Percentiles rank a stretch among this genome's conserved stretches.
These are phyloP conservation scores for Chimonanthus salicifolius DNA, from an alignment of 164 flowering plant species.

Conservation along the genomic window DNA sequence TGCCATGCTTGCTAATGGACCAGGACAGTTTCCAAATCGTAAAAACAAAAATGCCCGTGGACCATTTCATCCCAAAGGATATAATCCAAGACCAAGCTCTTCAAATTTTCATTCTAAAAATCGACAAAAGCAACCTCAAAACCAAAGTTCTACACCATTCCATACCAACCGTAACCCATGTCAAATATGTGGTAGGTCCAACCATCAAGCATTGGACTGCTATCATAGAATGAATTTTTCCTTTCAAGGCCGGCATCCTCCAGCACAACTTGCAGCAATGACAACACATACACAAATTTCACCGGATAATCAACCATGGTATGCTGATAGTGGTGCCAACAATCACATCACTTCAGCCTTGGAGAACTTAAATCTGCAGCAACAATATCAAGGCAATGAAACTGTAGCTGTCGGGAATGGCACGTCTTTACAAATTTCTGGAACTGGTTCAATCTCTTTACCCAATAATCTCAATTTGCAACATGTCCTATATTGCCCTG, in stretches of 20 bases:
- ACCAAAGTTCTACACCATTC: too few relatives aligned
- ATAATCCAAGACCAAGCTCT: too few relatives aligned
- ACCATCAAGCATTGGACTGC: background rate
- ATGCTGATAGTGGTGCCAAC: background rate
- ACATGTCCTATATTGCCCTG: background rate
- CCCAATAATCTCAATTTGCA: background rate
- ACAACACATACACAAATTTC: background rate
- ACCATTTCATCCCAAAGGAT: too few relatives aligned
- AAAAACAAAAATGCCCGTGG: too few relatives aligned
- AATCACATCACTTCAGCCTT: background rate
- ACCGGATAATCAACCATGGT: background rate
- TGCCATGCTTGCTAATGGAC: too few relatives aligned
- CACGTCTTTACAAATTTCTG: background rate
- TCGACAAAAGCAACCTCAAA: too few relatives aligned
- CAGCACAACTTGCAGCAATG: slow-evolving; percentile 5
- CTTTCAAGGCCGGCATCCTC: background rate
- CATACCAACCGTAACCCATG: background rate
- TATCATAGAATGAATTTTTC: background rate
- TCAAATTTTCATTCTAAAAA: too few relatives aligned
- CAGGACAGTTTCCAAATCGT: too few relatives aligned
- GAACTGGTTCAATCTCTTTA: background rate
- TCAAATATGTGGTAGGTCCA: background rate
- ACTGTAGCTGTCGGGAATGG: background rate
- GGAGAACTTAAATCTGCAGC: background rate
- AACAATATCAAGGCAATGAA: background rate